Evolutionary conservation across 2,329 filamentous ascomycete species (phyloP), one percentile per base, ranked within the genome.

Genomic region (Aspergillus fischeri): DNA sequence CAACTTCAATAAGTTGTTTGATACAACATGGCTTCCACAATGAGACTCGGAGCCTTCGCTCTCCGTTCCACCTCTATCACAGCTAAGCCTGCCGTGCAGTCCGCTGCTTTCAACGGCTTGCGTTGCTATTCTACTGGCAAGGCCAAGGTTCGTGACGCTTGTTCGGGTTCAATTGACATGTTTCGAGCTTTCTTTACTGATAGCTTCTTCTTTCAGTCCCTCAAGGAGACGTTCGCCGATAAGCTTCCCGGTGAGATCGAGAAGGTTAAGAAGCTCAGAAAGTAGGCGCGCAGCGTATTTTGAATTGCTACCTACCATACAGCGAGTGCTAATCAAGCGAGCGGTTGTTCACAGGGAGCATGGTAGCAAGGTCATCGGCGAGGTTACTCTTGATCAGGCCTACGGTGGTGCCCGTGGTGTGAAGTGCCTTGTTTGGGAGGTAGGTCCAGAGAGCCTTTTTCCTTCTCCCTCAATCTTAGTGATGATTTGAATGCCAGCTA

Each of bases 401-500:
- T 99, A 97, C 78, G 94, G 94, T 77, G 94, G 94, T 87, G 94
- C 94, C 74, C 93, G 94, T 83, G 93, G 94, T 74, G 96, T 99
- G 83, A 99, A 97, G 87, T 89, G 88, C 69, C 88, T 99, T 62
- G 94, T 99, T 72, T 99, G 94, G 94, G 94, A 99, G 82, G 89
- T 82, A 64, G 49, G 68, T 59, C 49, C 2, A 51, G 49, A 27
- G 29, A 49, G 52, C 6, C 4, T 35, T 27, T 24, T 38, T 25
- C 9, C 11, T 17, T 17, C 14, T 38, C 32, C 14, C 32, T 38
- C 32, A 6, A 5, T 17, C 5, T 38, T 7, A 14, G 32, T 7
- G 17, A 35, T 47, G 14, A 29, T 51, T 49, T 49, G 45, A 32
- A 54, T 11, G 17, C 21, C 54, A 53, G 53, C 57, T 67, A 58